phyloP scores from a whole-genome alignment of 2,329 filamentous ascomycete genomes.

The Teratosphaeria gauchensis region DNA sequence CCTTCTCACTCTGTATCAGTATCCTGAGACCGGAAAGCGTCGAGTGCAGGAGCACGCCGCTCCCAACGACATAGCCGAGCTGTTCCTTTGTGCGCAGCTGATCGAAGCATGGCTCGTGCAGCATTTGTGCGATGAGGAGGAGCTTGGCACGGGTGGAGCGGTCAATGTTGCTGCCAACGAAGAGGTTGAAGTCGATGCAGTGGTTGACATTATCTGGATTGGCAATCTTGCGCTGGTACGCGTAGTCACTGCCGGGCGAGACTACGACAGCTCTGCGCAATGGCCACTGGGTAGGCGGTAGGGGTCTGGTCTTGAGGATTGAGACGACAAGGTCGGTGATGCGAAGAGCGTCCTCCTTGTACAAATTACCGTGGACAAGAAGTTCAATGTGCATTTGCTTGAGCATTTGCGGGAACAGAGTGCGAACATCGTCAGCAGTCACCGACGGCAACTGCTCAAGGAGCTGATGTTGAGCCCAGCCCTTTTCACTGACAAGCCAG shows the following conservation, averaged over 20 bases:
- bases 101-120: conserved; percentile 88
- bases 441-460: conserved; percentile 66
- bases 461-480: conserved; percentile 71
- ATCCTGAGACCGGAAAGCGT: conserved; percentile 73
- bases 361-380: conserved; percentile 82
- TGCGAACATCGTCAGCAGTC: conserved; percentile 61
- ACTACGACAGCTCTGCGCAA: conserved; percentile 67
- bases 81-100: conserved; percentile 94
- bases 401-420: conserved; percentile 72
- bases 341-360: conserved; percentile 74
- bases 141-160: conserved; percentile 63
- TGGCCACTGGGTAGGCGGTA: conserved; percentile 72
- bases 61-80: conserved; percentile 92
- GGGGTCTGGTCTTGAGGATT: conserved; percentile 60
- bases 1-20: conserved; percentile 85
- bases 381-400: conserved; percentile 80
- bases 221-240: conserved; percentile 70
- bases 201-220: conserved; percentile 74
- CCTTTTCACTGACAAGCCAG: conserved; percentile 68
- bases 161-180: conserved; percentile 44
- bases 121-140: conserved; percentile 77
- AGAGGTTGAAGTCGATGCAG: conserved; percentile 41
- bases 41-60: conserved; percentile 62
- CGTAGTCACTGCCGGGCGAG: conserved; percentile 69
- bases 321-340: conserved; percentile 75